Evolutionary conservation across 305 asterid genomes (phyloP).

Genomic region (Salvia sclarea): DNA sequence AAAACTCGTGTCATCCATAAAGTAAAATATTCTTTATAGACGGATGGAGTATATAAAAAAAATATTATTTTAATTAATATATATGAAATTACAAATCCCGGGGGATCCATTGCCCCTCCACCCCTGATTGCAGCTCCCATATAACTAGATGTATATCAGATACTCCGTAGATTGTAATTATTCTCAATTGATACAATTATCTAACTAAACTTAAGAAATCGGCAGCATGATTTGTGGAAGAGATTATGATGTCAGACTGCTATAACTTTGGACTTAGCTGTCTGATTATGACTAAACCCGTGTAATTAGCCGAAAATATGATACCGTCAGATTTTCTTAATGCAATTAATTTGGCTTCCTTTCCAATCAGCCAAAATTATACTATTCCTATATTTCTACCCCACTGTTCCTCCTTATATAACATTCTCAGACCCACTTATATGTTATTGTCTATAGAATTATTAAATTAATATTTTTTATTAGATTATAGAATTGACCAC

Average conservation of each 20-base stretch:
- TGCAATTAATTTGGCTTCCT: not conserved
- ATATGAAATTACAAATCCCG: no score
- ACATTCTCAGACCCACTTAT: not conserved
- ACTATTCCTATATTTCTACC: not conserved
- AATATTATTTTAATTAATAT: no score
- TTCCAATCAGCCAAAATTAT: not conserved
- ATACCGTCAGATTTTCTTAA: not conserved
- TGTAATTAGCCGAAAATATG: constrained; percentile 4
- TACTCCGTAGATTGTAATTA: not conserved
- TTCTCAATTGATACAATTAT: not conserved
- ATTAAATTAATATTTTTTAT: no score
- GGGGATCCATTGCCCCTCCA: no score
- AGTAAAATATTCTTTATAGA: no score
- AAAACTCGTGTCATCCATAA: no score
- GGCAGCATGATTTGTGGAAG: not conserved
- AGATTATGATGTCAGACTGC: not conserved
- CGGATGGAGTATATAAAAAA: no score
- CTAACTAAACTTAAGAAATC: not conserved
- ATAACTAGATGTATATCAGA: no score
- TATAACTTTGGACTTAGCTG: not conserved
- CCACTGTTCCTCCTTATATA: not conserved
- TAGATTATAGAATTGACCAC: not conserved
- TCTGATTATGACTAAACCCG: constrained; percentile 13
- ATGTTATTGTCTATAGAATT: not conserved
- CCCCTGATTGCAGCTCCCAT: no score